A percentile compares a stretch with the other conserved stretches of the same genome.
phyloP scores from a whole-genome alignment of 2,329 filamentous ascomycete genomes.

The Polytolypa hystricis region DNA sequence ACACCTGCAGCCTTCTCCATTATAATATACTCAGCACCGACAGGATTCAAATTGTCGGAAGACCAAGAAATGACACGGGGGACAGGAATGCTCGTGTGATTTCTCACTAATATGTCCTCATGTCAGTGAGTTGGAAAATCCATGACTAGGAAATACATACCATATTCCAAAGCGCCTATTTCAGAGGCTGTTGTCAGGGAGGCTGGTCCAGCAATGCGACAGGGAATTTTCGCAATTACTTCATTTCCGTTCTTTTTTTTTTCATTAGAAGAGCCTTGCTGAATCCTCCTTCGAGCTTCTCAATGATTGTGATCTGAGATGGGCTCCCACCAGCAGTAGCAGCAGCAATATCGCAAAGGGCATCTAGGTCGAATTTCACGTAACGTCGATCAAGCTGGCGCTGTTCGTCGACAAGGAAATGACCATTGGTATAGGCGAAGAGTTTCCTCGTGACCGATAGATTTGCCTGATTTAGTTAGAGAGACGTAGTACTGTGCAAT shows the following conservation, averaged over 20 bases:
- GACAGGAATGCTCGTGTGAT: background rate
- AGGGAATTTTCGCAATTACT: background rate
- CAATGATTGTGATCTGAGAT: background rate
- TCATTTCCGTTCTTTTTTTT: background rate
- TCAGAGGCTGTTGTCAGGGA: background rate
- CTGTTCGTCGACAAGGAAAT: background rate
- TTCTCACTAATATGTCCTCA: background rate
- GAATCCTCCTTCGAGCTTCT: background rate
- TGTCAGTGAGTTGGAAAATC: background rate
- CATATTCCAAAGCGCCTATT: background rate
- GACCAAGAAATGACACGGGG: constrained; percentile 5
- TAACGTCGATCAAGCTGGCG: background rate
- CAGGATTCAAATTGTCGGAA: constrained; percentile 6
- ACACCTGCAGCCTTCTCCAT: constrained; percentile 12
- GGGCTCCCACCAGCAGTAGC: background rate
- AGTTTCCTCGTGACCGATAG: background rate
- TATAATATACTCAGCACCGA: constrained; percentile 11
- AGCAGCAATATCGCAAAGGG: background rate
- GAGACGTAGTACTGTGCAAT: too few relatives aligned
- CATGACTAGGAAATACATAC: background rate
- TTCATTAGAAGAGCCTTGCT: background rate
- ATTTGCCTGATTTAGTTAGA: too few relatives aligned
- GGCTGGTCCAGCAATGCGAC: background rate
- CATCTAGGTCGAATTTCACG: background rate
- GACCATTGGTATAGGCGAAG: background rate